Base-by-base conservation (phyloP, 768 basidiomycete genomes). In the Scleroderma citrinum region DNA sequence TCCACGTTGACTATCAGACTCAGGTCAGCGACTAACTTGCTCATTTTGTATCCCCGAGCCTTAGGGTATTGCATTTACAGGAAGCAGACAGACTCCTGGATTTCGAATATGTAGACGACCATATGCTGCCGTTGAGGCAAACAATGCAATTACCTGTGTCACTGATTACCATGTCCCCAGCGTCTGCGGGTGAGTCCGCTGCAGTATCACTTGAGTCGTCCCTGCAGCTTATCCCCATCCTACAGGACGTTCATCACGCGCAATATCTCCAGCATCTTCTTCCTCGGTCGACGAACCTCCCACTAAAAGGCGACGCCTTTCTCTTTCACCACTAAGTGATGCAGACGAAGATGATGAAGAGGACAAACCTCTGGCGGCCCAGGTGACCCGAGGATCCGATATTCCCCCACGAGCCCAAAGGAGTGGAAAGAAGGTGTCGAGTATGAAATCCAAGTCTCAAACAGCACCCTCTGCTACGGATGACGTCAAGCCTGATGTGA, bases 1-100 rank as follows among this genome's bases (percentile, higher is more conserved):
- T 46, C 52, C 50, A 40, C 20, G 13, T 35, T n/a, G n/a, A 31
- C 46, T 59, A 39, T 39, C 39, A 32, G 42, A 43, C 56, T 51
- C 35, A 57, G 59, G 61, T 63, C 56, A 53, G 64, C 44, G 57
- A 51, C 53, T 47, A 23, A 42, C 49, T 59, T 52, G 51, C 49
- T 43, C 43, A 48, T 57, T 53, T 51, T 44, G 56, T 42, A 23
- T 39, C 37, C 47, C 46, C 50, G 20, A 36, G 23, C 42, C 50
- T 56, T 48, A 36, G 20, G 5, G 26, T 4, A 47, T 43, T 39
- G 29, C 50, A 34, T 26, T 40, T 48, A n/a, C 61, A 95, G 90
- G 88, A 89, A 63, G 76, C 75, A 29, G 82, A 81, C 42, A 80
- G 80, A 58, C 72, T 94, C 10, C 72, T 87, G n/a, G 85, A 92